Percentiles rank a stretch among this genome's conserved stretches.
Evolutionary conservation across 495 filamentous ascomycete genomes (phyloP).

Genomic region (Margaritispora aquatica): DNA sequence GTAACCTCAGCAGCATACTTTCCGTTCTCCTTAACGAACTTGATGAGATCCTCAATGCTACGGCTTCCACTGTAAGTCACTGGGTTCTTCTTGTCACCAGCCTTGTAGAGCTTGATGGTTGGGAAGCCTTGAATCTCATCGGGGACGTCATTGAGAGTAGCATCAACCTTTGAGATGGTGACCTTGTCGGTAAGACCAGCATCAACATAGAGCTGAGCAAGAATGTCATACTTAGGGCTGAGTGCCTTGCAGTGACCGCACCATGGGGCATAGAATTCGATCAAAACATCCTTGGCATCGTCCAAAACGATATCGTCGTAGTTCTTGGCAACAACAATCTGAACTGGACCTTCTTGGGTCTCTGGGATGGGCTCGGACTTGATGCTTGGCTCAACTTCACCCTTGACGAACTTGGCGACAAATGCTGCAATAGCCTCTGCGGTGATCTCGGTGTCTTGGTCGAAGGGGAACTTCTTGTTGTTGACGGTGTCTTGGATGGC

Average conservation of each 20-base stretch:
- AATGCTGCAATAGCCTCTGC: constrained; percentile 71
- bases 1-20: constrained; percentile 70
- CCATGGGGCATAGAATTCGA: constrained; percentile 99
- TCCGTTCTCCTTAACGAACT: constrained; percentile 93
- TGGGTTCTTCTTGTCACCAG: constrained; percentile 77
- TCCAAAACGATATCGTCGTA: constrained; percentile 92
- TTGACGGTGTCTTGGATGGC: constrained; percentile 95
- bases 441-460: constrained; percentile 77
- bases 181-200: constrained; percentile 73
- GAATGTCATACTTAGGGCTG: constrained; percentile 86
- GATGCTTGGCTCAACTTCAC: constrained; percentile 89
- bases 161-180: constrained; percentile 95
- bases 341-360: constrained; percentile 84
- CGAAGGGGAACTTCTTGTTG: constrained; percentile 95
- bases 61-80: constrained; percentile 84
- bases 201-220: constrained; percentile 72
- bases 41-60: constrained; percentile 87
- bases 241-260: constrained; percentile 98
- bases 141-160: constrained; percentile 92
- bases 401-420: constrained; percentile 79
- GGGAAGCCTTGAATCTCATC: constrained; percentile 98
- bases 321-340: constrained; percentile 86
- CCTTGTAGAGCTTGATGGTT: constrained; percentile 97
- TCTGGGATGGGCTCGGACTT: constrained; percentile 98
- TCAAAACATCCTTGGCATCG: constrained; percentile 91